Evolutionary conservation across 1,284 basidiomycete genomes (phyloP).

Genomic region (Taiwanofungus camphoratus): DNA sequence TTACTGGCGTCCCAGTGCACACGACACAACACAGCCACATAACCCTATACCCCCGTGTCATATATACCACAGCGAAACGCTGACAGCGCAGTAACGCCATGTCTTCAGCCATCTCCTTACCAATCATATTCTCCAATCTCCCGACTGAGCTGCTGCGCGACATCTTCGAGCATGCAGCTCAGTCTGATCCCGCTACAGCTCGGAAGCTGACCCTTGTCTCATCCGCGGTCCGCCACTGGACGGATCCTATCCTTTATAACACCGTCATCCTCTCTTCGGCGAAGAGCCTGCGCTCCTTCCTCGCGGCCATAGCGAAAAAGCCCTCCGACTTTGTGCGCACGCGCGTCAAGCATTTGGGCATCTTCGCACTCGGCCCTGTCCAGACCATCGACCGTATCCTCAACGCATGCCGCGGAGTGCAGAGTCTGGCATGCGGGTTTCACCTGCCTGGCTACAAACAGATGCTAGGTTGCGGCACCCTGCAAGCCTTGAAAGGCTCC

Average conservation of each 20-base stretch:
- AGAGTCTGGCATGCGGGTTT: conserved; percentile 35
- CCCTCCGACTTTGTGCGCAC: conserved; percentile 21
- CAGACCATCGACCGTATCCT: conserved; percentile 30
- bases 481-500: conserved; percentile 20
- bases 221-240: conserved; percentile 28
- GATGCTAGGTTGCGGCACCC: conserved; percentile 15
- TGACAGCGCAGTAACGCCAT: background rate
- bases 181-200: conserved; percentile 24
- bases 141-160: conserved; percentile 33
- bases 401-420: conserved; percentile 26
- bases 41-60: conserved; percentile 1
- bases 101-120: conserved; percentile 9
- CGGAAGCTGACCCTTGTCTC: conserved; percentile 32
- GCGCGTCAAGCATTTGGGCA: conserved; percentile 26
- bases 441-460: conserved; percentile 27
- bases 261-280: conserved; percentile 34
- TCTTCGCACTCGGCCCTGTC: conserved; percentile 32
- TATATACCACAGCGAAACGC: background rate
- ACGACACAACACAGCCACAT: too few relatives aligned
- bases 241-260: conserved; percentile 32
- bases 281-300: conserved; percentile 28
- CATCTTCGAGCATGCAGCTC: conserved; percentile 32
- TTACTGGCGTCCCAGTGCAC: too few relatives aligned
- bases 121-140: conserved; percentile 25
- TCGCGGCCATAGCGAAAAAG: conserved; percentile 26